phyloP scores from a whole-genome alignment of 192 early-diverging fungal genomes.

The Coemansia biformis region DNA sequence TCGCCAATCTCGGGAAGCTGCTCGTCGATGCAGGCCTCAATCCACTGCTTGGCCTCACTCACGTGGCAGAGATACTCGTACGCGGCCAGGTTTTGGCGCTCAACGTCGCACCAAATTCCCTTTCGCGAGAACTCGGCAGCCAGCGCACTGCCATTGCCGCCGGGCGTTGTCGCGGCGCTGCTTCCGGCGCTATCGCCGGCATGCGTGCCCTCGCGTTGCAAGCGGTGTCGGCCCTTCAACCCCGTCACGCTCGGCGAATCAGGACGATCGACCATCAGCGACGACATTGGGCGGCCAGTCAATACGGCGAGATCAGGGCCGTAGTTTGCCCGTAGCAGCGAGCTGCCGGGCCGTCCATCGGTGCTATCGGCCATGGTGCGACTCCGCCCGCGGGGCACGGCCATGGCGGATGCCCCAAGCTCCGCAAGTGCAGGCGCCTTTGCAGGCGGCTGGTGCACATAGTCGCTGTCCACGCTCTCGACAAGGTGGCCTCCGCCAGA shows the following conservation, averaged over 20 bases:
- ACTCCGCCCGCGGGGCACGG: slow-evolving; percentile 32
- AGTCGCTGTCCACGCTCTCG: slow-evolving; percentile 15
- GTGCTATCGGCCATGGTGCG: slow-evolving; percentile 32
- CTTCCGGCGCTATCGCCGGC: slow-evolving; percentile 1
- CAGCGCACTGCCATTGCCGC: background rate
- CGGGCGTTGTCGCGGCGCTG: slow-evolving; percentile 7
- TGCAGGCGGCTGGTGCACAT: slow-evolving; percentile 13
- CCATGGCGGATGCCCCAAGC: slow-evolving; percentile 4
- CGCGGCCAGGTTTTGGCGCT: slow-evolving; percentile 84
- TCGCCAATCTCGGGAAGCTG: slow-evolving; percentile 69
- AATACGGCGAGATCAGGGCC: slow-evolving; percentile 1
- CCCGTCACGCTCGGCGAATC: slow-evolving; percentile 52
- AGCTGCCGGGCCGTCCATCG: slow-evolving; percentile 10
- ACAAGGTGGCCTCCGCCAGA: slow-evolving; percentile 17
- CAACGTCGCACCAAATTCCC: slow-evolving; percentile 81
- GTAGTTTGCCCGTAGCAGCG: slow-evolving; percentile 7
- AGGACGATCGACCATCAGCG: slow-evolving; percentile 40
- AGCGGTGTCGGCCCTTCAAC: slow-evolving; percentile 41
- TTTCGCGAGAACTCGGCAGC: slow-evolving; percentile 20
- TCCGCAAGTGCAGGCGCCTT: slow-evolving; percentile 19
- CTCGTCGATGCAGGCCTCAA: slow-evolving; percentile 85
- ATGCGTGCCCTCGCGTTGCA: slow-evolving; percentile 53
- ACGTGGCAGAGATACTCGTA: slow-evolving; percentile 99
- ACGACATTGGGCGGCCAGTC: slow-evolving; percentile 29
- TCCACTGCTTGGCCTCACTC: slow-evolving; percentile 99